Base-by-base conservation (phyloP, 257 asterid species). In the Capsicum chinense region DNA sequence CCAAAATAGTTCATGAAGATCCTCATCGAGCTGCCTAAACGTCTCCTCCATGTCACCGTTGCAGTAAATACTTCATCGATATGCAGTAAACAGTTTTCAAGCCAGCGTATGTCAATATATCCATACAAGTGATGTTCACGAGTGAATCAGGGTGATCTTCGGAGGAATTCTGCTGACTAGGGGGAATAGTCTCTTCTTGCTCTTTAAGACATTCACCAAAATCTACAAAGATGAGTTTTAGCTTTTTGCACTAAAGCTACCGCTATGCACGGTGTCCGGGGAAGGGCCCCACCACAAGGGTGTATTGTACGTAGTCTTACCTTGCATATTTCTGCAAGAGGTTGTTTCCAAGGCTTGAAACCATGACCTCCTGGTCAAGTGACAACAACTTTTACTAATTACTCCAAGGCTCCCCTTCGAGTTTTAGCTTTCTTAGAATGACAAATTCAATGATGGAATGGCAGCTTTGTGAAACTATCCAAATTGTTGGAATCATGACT, bases 31-130 rank as follows among this genome's bases (percentile, higher is more conserved):
- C 70, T 59, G 81, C 82, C 81, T 83, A 56, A 71, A 4, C 0
- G 54, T 82, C 54, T 79, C 83, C 21, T 42, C 80, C 62, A 78
- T 73, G 68, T 68, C 52, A 50, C 15, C 60, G 79, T 52, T 62
- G 67, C 54, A 1, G 19, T 50, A 85, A 58, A 52, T 59, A 63
- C 39, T 81, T 33, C 79, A 56, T 69, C 67, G n/a, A 84, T 84
- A 17, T 54, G 83, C 52, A 50, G 26, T 44, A 85, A 59, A 11
- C 79, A 85, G 3, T n/a, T 52, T 52, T 81, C 87, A 9, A 81
- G 74, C 87, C 87, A 70, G 19, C 71, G 44, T 56, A 71, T 26
- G 35, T 85, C 83, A n/a, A n/a, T n/a, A n/a, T n/a, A n/a, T n/a
- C n/a, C n/a, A n/a, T n/a, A n/a, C n/a, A n/a, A n/a, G n/a, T n/a